Evolutionary conservation across 306 rosid species (phyloP).

Genomic region (Glycine tomentella): DNA sequence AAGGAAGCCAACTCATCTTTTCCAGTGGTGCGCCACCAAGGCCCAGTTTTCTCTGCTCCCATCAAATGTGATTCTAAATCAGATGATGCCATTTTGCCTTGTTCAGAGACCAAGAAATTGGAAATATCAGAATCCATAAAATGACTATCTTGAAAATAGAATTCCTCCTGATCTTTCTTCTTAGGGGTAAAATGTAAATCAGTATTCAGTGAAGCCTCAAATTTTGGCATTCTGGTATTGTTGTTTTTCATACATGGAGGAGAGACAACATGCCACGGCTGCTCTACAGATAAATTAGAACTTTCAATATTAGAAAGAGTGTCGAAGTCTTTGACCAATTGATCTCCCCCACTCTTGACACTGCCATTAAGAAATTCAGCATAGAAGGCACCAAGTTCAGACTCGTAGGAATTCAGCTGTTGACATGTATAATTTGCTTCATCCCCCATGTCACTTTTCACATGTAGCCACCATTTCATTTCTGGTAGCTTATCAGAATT

Average conservation of each 20-base stretch:
- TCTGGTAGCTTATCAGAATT: constrained; percentile 47
- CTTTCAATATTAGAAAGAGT: constrained; percentile 45
- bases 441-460: constrained; percentile 58
- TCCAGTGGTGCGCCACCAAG: constrained; percentile 86
- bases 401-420: constrained; percentile 51
- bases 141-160: constrained; percentile 59
- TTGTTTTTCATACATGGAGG: constrained; percentile 49
- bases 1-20: constrained; percentile 83
- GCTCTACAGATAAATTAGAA: constrained; percentile 47
- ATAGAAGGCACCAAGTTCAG: constrained; percentile 56
- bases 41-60: constrained; percentile 62
- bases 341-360: constrained; percentile 44
- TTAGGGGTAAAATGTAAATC: constrained; percentile 45
- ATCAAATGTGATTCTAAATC: constrained; percentile 64
- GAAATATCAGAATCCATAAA: constrained; percentile 62
- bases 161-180: constrained; percentile 58
- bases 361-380: constrained; percentile 48
- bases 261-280: constrained; percentile 44
- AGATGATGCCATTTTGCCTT: constrained; percentile 54
- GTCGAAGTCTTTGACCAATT: constrained; percentile 45
- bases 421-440: constrained; percentile 54
- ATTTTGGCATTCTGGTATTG: constrained; percentile 43
- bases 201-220: constrained; percentile 52
- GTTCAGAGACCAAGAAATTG: constrained; percentile 53
- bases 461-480: constrained; percentile 78